Evolutionary conservation across 495 filamentous ascomycete genomes (phyloP).

Genomic region (Rostrohypoxylon terebratum): DNA sequence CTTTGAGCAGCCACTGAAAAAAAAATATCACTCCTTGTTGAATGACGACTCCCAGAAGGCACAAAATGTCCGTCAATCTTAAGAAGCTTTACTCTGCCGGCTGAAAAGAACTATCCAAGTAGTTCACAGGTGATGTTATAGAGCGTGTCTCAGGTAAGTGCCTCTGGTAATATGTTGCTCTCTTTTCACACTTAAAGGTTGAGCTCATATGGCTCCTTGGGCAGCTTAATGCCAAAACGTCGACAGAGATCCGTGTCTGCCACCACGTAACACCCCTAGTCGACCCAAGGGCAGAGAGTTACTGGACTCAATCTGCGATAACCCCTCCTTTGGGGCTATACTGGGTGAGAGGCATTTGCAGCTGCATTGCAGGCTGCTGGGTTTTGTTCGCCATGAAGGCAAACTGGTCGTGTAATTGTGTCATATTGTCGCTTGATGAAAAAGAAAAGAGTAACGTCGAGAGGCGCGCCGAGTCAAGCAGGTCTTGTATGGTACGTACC

Average conservation of each 20-base stretch:
- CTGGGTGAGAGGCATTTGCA: conserved; percentile 53
- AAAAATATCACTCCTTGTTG: not conserved
- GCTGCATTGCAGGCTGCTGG: conserved; percentile 49
- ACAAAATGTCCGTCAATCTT: not conserved
- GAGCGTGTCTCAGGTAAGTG: not conserved
- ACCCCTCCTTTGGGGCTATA: conserved; percentile 85
- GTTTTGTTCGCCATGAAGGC: conserved; percentile 50
- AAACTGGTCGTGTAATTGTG: conserved; percentile 30
- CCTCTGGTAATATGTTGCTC: not conserved
- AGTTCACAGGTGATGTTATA: conserved; percentile 8
- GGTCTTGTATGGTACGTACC: conserved; percentile 16
- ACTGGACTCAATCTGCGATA: conserved; percentile 60
- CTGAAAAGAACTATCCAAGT: conserved; percentile 5
- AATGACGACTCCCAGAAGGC: not conserved
- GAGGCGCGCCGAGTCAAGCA: conserved; percentile 24
- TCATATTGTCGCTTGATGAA: conserved; percentile 44
- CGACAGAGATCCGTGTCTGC: conserved; percentile 18
- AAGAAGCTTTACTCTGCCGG: not conserved
- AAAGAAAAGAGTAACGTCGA: conserved; percentile 13
- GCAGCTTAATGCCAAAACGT: conserved; percentile 43
- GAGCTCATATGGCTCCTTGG: conserved; percentile 46
- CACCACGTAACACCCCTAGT: conserved; percentile 36
- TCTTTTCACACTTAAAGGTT: conserved; percentile 9
- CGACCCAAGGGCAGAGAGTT: conserved; percentile 54
- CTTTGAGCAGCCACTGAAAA: not conserved